A percentile compares a stretch with the other conserved stretches of the same genome.
These are phyloP conservation scores for Nakaseomyces bracarensis DNA, from an alignment of 1,139 yeast genomes.

Conservation along the genomic window DNA sequence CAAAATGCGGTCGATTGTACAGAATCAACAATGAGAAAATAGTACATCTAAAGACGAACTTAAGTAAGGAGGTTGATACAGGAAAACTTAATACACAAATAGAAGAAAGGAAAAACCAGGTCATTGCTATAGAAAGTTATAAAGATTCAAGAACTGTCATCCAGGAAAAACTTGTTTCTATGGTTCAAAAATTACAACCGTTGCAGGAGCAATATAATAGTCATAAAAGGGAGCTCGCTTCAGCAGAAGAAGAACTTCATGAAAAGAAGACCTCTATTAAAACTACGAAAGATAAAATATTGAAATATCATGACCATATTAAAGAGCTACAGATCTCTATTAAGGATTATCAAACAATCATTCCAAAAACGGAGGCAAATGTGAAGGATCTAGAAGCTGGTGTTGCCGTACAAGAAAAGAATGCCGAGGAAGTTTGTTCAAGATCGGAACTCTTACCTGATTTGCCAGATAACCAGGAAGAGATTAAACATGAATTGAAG, in stretches of 20 bases:
- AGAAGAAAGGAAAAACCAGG: conserved; percentile 27
- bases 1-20: conserved; percentile 7
- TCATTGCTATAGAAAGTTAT: conserved; percentile 27
- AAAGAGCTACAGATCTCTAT: conserved; percentile 14
- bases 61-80: conserved; percentile 34
- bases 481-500: conserved; percentile 34
- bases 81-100: conserved; percentile 33
- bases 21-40: conserved; percentile 17
- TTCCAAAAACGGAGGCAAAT: conserved; percentile 26
- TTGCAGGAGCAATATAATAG: conserved; percentile 20
- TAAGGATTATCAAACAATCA: conserved; percentile 12
- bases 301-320: conserved; percentile 24
- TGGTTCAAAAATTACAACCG: conserved; percentile 21
- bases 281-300: conserved; percentile 24
- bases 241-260: conserved; percentile 13
- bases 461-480: conserved; percentile 31
- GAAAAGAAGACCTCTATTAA: conserved; percentile 24
- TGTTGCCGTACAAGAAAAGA: conserved; percentile 26
- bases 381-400: conserved; percentile 27
- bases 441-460: conserved; percentile 30
- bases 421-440: conserved; percentile 34
- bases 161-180: conserved; percentile 20
- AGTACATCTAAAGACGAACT: conserved; percentile 19
- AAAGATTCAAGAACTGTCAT: conserved; percentile 26
- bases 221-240: conserved; percentile 12